Evolutionary conservation across 2,329 filamentous ascomycete species (phyloP), one percentile per base, ranked within the genome.

Genomic region (Zymoseptoria brevis): DNA sequence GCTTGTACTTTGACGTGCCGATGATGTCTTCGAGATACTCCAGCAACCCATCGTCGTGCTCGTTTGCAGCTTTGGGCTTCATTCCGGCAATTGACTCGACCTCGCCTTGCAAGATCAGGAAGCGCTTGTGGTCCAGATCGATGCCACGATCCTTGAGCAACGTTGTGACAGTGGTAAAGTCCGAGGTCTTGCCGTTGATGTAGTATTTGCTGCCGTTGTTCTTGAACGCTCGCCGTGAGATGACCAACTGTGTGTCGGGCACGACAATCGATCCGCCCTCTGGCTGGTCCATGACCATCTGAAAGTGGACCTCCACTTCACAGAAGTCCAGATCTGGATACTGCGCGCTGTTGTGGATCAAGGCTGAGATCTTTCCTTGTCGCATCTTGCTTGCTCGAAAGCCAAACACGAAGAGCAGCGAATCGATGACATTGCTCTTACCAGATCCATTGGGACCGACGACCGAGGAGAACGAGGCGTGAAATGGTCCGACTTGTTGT

Each of bases 351-450:
- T 97, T 99, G 77, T 99, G 94, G 66, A 99, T 99, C 54, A 99
- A 79, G 3, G 94, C 94, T 0, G 94, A 99, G 53, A 99, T 91
- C 77, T 99, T 99, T 70, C 94, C 94, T 74, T 99, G 94, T 70
- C 94, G 84, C 94, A 99, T 99, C 77, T 99, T 99, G 80, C 93
- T 97, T 50, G 94, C 94, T 61, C 94, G 87, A 78, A 99, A 99
- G 57, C 95, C 94, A 72, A 99, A 99, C n/a, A 99, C 94, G 70
- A 99, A 99, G 0, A 99, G 83, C 26, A 99, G 79, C 1, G 94
- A 96, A 75, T 99, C 94, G 71, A 99, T 99, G 63, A 99, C 95
- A 69, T 99, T 99, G 21, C 94, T 97, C 74, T 99, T 99, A 60
- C 94, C 94, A 8, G 94, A 99, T 62, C 94, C 94, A 73, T 99